Evolutionary conservation across 768 basidiomycete genomes (phyloP).

Genomic region (Kwoniella bestiolae): DNA sequence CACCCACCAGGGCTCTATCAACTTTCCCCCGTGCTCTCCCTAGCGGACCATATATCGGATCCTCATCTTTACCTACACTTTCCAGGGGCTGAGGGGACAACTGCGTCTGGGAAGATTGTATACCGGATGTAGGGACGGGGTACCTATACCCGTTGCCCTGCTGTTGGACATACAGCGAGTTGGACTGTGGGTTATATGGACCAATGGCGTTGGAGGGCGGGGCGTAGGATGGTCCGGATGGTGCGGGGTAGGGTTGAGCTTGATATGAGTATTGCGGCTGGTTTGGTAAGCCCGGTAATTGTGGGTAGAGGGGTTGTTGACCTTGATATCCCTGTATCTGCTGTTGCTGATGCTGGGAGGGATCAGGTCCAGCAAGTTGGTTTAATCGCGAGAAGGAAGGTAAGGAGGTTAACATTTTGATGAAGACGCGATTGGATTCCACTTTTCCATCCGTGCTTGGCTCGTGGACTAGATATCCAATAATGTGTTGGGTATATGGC

Average conservation of each 20-base stretch:
- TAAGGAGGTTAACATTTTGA: slow-evolving; percentile 26
- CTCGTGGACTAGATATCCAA: too few species aligned
- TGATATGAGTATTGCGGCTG: slow-evolving; percentile 6
- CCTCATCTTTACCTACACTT: slow-evolving; percentile 38
- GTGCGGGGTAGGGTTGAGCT: not conserved
- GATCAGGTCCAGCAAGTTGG: slow-evolving; percentile 14
- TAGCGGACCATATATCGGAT: slow-evolving; percentile 50
- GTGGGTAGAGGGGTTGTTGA: slow-evolving; percentile 18
- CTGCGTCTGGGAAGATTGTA: slow-evolving; percentile 21
- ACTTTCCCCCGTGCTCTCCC: slow-evolving; percentile 41
- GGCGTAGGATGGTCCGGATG: slow-evolving; percentile 2
- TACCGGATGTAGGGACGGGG: not conserved
- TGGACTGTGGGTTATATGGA: slow-evolving; percentile 7
- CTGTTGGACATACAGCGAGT: slow-evolving; percentile 1
- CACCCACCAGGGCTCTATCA: slow-evolving; percentile 36
- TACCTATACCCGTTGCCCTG: slow-evolving; percentile 3
- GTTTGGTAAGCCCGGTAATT: slow-evolving; percentile 9
- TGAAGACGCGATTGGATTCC: not conserved
- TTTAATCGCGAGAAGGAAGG: slow-evolving; percentile 25
- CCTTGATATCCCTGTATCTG: slow-evolving; percentile 5
- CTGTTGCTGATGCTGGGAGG: slow-evolving; percentile 12
- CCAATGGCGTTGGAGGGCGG: not conserved
- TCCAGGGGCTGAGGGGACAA: slow-evolving; percentile 39
- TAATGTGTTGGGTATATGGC: too few species aligned
- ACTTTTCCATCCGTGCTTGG: too few species aligned